These are phyloP conservation scores for Phyllosticta paracitricarpa DNA, from an alignment of 2,329 filamentous ascomycete species.

Conservation along the genomic window DNA sequence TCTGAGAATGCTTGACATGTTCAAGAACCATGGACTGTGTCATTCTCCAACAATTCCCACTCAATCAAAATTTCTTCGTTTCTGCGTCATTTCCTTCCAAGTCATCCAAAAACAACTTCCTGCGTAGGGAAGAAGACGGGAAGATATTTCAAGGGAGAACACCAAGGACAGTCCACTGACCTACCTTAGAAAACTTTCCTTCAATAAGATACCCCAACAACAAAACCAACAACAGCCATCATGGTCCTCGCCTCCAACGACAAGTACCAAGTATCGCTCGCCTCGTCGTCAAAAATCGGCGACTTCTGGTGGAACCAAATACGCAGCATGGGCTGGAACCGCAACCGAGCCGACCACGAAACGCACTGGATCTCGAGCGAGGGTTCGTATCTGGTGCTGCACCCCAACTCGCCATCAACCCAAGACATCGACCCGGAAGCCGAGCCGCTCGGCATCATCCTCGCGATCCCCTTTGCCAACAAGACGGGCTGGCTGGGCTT, in stretches of 20 bases:
- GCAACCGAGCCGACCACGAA: constrained; percentile 21
- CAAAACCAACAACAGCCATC: not conserved
- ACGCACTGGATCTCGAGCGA: constrained; percentile 23
- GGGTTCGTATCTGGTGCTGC: constrained; percentile 22
- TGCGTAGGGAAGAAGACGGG: not conserved
- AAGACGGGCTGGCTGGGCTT: constrained; percentile 29
- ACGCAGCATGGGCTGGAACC: constrained; percentile 18
- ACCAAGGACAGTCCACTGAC: not conserved
- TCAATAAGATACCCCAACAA: not conserved
- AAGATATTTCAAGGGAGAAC: not conserved
- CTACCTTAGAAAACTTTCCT: not conserved
- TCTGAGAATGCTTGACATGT: too few relatives aligned
- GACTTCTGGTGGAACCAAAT: not conserved
- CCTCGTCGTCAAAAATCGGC: not conserved
- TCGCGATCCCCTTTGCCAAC: constrained; percentile 25
- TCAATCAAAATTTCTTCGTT: too few relatives aligned
- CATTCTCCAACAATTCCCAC: too few relatives aligned
- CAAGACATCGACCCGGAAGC: not conserved
- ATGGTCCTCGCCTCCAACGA: not conserved
- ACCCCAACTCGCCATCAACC: constrained; percentile 15
- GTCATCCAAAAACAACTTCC: too few relatives aligned
- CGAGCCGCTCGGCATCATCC: constrained; percentile 23
- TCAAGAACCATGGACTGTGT: too few relatives aligned
- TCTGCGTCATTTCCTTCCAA: too few relatives aligned
- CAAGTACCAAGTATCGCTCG: not conserved